Evolutionary conservation across 2,329 filamentous ascomycete genomes (phyloP).

Genomic region (Fusarium sp.): DNA sequence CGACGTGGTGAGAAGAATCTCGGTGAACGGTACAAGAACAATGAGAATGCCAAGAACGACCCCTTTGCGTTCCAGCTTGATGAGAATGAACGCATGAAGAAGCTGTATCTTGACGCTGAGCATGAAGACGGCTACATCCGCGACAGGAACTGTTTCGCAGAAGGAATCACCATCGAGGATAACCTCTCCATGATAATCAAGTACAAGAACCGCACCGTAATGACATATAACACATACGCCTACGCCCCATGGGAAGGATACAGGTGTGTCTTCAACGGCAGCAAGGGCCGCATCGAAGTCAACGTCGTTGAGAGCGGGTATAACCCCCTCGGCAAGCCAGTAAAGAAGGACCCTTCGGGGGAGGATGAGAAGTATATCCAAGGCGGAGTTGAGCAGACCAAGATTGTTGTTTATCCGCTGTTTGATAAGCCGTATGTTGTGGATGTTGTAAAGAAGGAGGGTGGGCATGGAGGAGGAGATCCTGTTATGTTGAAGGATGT

Average conservation of each 20-base stretch:
- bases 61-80: constrained; percentile 68
- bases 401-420: constrained; percentile 61
- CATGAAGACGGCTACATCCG: constrained; percentile 70
- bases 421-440: constrained; percentile 67
- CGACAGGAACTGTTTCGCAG: constrained; percentile 69
- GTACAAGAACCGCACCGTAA: constrained; percentile 64
- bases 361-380: constrained; percentile 35
- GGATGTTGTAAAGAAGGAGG: constrained; percentile 60
- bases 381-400: constrained; percentile 46
- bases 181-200: constrained; percentile 68
- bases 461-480: constrained; percentile 69
- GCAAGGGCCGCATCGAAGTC: constrained; percentile 65
- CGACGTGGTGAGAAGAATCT: constrained; percentile 60
- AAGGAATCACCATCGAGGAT: constrained; percentile 71
- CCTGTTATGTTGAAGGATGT: constrained; percentile 62
- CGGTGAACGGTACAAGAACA: constrained; percentile 60
- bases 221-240: constrained; percentile 67
- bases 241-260: constrained; percentile 72
- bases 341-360: constrained; percentile 56
- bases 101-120: constrained; percentile 69
- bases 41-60: constrained; percentile 60
- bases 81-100: constrained; percentile 61
- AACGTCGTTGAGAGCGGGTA: constrained; percentile 71
- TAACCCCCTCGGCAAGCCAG: constrained; percentile 64
- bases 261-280: constrained; percentile 66